These are phyloP conservation scores for Eucalyptus dawsonii DNA, from an alignment of 345 rosid genomes.

Conservation along the genomic window DNA sequence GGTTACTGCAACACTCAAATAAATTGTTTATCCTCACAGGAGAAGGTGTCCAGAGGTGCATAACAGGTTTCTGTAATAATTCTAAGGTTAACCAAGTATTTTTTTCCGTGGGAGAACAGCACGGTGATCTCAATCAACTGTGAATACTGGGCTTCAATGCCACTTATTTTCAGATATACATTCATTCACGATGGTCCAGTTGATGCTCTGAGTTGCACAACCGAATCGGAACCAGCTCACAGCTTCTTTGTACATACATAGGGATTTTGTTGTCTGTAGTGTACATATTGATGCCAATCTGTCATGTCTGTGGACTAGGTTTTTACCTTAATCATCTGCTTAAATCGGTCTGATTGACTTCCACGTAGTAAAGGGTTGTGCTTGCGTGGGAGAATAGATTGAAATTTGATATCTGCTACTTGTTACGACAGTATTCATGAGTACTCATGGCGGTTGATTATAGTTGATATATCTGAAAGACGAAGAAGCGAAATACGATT, in stretches of 20 bases:
- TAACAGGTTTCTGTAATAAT: background rate
- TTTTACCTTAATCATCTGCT: background rate
- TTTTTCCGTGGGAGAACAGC: background rate
- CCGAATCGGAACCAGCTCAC: background rate
- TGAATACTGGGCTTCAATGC: background rate
- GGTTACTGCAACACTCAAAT: background rate
- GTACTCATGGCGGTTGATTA: background rate
- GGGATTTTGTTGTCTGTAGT: background rate
- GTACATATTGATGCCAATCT: background rate
- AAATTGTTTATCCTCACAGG: slow-evolving; percentile 23
- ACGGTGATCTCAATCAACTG: background rate
- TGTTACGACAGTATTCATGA: background rate
- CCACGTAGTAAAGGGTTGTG: background rate
- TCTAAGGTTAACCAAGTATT: background rate
- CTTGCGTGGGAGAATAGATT: background rate
- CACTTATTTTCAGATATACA: background rate
- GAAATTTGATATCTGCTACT: background rate
- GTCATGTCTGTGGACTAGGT: background rate
- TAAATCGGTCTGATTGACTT: background rate
- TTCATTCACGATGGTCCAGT: background rate
- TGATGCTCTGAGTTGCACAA: background rate
- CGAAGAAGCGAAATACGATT: background rate
- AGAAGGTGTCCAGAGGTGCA: slow-evolving; percentile 44
- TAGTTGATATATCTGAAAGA: background rate
- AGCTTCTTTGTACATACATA: background rate